phyloP scores from a whole-genome alignment of 2,329 filamentous ascomycete species.

The Graphilbum sp. region DNA sequence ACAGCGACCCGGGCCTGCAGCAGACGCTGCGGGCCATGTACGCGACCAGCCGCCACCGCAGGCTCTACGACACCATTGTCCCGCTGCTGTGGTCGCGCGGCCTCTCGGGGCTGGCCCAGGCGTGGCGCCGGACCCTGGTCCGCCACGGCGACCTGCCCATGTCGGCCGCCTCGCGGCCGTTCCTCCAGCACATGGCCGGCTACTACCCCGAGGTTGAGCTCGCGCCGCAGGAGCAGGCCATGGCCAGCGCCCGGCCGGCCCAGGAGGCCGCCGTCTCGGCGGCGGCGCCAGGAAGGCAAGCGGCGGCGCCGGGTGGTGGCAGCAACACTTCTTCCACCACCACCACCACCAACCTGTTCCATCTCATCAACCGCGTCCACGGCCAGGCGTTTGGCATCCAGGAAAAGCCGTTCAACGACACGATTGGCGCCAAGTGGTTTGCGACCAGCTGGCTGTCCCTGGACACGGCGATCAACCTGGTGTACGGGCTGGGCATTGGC shows the following conservation, averaged over 20 bases:
- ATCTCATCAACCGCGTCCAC: constrained; percentile 17
- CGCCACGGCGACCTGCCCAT: constrained; percentile 24
- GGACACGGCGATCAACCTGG: constrained; percentile 52
- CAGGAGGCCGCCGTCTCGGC: background rate
- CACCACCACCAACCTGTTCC: no score
- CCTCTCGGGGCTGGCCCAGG: constrained; percentile 22
- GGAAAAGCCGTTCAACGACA: constrained; percentile 43
- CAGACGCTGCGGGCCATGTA: constrained; percentile 29
- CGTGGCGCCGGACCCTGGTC: constrained; percentile 30
- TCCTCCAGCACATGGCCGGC: constrained; percentile 28
- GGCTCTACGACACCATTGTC: constrained; percentile 34
- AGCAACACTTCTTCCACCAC: no score
- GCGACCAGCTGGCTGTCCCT: constrained; percentile 55
- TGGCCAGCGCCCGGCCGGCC: constrained; percentile 1
- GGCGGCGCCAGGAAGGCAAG: background rate
- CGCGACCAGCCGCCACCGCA: constrained; percentile 22
- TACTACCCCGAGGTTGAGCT: constrained; percentile 28
- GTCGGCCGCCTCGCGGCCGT: constrained; percentile 24
- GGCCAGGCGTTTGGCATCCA: constrained; percentile 21
- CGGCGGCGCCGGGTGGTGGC: no score
- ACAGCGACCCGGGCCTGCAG: constrained; percentile 20
- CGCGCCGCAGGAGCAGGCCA: constrained; percentile 19
- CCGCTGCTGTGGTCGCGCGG: constrained; percentile 33
- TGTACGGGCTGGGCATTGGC: constrained; percentile 54
- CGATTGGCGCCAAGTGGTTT: constrained; percentile 64